A percentile compares a stretch with the other conserved stretches of the same genome.
phyloP scores from a whole-genome alignment of 306 rosid genomes.

The Vigna angularis region DNA sequence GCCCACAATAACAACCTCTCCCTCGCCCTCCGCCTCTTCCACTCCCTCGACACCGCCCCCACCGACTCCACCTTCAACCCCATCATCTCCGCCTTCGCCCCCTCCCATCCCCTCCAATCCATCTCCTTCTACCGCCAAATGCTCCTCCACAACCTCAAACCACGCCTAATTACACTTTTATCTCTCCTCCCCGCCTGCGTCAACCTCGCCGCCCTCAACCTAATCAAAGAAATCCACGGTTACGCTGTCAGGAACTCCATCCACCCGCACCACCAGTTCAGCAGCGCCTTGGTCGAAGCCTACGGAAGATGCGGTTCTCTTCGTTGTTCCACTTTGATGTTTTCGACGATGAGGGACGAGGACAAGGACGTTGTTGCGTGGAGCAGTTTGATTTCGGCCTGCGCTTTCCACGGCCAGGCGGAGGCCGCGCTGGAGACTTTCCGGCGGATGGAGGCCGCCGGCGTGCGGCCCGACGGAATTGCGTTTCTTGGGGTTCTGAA shows the following conservation, averaged over 20 bases:
- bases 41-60: slow-evolving; percentile 59
- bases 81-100: slow-evolving; percentile 59
- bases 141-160: slow-evolving; percentile 51
- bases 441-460: slow-evolving; percentile 59
- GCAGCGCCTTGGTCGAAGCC: slow-evolving; percentile 75
- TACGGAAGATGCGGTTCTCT: slow-evolving; percentile 81
- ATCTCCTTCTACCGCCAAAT: slow-evolving; percentile 59
- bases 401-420: slow-evolving; percentile 80
- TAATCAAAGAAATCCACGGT: slow-evolving; percentile 77
- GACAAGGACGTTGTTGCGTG: slow-evolving; percentile 74
- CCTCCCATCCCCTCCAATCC: slow-evolving; percentile 52
- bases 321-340: slow-evolving; percentile 46
- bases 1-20: slow-evolving; percentile 42
- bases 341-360: slow-evolving; percentile 49
- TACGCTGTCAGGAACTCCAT: slow-evolving; percentile 62
- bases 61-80: slow-evolving; percentile 67
- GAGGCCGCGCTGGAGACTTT: slow-evolving; percentile 60
- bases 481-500: slow-evolving; percentile 74
- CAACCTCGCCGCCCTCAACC: slow-evolving; percentile 56
- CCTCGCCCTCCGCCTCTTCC: slow-evolving; percentile 56
- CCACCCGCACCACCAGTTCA: slow-evolving; percentile 56
- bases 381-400: slow-evolving; percentile 77
- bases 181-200: slow-evolving; percentile 70
- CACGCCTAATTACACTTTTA: slow-evolving; percentile 67
- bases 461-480: slow-evolving; percentile 69